Base-by-base conservation (phyloP, 1,284 basidiomycete genomes). In the Rhodotorula sp. region DNA sequence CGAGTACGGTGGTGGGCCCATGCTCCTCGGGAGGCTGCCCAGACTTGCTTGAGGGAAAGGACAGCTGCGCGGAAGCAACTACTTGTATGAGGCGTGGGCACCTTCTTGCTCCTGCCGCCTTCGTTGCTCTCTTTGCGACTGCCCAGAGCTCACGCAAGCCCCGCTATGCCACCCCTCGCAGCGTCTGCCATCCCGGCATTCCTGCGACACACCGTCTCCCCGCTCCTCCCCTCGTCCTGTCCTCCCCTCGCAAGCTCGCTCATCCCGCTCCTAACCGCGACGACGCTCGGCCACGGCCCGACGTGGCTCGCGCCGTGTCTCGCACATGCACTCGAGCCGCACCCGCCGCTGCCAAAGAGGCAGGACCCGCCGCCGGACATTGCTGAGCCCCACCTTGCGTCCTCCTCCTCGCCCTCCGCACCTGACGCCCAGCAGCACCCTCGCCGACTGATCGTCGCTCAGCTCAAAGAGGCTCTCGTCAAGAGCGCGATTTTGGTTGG, bases 391-490 rank as follows among this genome's bases (percentile, higher is more conserved):
- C 66, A 64, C 4, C 7, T 44, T 16, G 41, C 34, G 34, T 34
- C 34, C 34, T 34, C 34, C 5, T 34, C 3, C 34, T 34, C 34
- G 34, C 34, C 34, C 34, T 34, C 34, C 5, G 34, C 34, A 34
- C 34, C 34, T n/a, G 71, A 74, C 61, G 48, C 27, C 0, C 3
- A 7, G 1, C 27, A 21, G 4, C 64, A 71, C 61, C 74, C 74
- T 1, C 68, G 68, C 9, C 49, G 74, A 13, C 58, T 68, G 45
- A 58, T 55, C 17, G 52, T 72, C 48, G 41, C 66, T 0, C 56
- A 71, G 21, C 25, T 73, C 67, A 75, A 73, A 21, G 74, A 75
- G 53, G 60, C 56, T 1, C 64, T 75, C 23, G 46, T 55, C 41
- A 75, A 75, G 50, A n/a, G 27, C 3, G 42, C 63, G 3, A 55